These are phyloP conservation scores for Leishmania aethiopica DNA, from an alignment of 208 protist species.

Conservation along the genomic window DNA sequence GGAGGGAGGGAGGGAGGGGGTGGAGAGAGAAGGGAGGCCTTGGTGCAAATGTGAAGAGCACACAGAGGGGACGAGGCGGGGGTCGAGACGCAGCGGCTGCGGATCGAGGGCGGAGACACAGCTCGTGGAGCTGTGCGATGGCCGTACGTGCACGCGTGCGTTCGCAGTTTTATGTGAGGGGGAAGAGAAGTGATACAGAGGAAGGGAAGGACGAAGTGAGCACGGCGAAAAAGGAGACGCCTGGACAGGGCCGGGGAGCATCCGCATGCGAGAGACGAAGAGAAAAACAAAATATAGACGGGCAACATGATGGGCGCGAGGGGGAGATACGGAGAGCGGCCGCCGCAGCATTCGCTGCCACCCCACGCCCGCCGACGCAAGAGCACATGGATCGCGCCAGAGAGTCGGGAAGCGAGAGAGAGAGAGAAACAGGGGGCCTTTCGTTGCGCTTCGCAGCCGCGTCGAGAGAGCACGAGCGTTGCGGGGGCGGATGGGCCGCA, in stretches of 20 bases:
- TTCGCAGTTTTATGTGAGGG: neutral
- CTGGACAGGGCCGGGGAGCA: neutral
- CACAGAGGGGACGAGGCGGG: neutral
- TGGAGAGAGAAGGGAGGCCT: neutral
- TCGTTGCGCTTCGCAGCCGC: neutral
- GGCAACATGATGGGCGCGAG: neutral
- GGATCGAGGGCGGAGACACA: neutral
- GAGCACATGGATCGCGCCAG: too few species aligned
- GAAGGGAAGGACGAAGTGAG: neutral
- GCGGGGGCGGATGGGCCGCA: neutral
- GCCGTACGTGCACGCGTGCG: neutral
- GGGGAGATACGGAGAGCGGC: neutral
- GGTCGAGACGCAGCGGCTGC: neutral
- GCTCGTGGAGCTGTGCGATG: neutral
- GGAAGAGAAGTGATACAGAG: neutral
- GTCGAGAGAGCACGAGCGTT: neutral
- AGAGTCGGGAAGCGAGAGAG: neutral
- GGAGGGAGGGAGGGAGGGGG: too few species aligned
- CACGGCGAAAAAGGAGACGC: neutral
- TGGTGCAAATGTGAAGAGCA: neutral
- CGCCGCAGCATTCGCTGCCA: neutral
- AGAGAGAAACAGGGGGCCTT: neutral
- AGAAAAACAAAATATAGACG: neutral
- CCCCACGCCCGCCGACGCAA: neutral
- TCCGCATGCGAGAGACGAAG: neutral